phyloP scores from a whole-genome alignment of 2,329 filamentous ascomycete genomes.

The Diplodia scrobiculata region DNA sequence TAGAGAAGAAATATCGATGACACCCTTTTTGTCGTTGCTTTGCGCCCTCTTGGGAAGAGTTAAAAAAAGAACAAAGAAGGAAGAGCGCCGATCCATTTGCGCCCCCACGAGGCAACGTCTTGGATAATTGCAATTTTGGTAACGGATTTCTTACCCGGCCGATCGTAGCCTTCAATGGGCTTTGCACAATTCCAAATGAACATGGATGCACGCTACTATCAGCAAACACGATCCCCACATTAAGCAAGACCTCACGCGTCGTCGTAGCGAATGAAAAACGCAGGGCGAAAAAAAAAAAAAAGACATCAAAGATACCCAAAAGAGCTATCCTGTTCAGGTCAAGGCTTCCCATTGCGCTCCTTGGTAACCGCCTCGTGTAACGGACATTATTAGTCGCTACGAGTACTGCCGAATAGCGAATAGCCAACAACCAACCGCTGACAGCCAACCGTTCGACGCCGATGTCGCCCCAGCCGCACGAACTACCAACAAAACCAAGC shows the following conservation, averaged over 20 bases:
- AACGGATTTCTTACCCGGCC: background rate
- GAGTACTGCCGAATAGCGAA: background rate
- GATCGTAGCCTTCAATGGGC: background rate
- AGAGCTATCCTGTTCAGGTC: background rate
- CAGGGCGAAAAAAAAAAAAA: background rate
- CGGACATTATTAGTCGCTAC: background rate
- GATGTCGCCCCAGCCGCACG: background rate
- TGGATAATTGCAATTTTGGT: background rate
- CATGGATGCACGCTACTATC: background rate
- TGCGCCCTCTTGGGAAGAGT: background rate
- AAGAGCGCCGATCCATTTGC: background rate
- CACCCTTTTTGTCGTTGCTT: background rate
- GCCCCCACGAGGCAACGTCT: background rate
- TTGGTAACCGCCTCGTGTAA: background rate
- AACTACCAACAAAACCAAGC: background rate
- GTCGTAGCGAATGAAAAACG: constrained; percentile 1
- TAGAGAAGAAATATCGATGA: constrained; percentile 1
- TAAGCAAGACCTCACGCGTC: background rate
- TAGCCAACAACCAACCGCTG: background rate
- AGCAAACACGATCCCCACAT: background rate
- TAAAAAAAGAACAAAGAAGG: background rate
- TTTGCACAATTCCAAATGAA: background rate
- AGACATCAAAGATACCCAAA: constrained; percentile 2
- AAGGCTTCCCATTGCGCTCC: background rate
- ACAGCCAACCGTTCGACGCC: no score